Evolutionary conservation across 1,284 basidiomycete genomes (phyloP).

Genomic region (Volvariella surrecta): DNA sequence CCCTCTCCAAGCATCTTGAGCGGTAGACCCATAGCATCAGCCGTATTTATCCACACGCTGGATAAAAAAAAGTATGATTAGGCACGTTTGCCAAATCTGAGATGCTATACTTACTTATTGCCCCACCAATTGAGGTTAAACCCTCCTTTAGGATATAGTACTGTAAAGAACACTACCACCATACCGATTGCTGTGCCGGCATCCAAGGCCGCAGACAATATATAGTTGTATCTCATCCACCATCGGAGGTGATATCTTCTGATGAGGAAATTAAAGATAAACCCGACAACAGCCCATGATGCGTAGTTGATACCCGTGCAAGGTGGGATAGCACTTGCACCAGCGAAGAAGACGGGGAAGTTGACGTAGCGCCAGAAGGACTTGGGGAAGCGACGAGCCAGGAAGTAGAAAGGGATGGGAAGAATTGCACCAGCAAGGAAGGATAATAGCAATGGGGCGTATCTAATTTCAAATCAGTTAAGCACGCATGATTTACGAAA

Average conservation of each 20-base stretch:
- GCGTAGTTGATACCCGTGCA: constrained; percentile 75
- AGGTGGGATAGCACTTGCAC: constrained; percentile 61
- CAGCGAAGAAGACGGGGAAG: constrained; percentile 69
- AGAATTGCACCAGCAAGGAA: constrained; percentile 68
- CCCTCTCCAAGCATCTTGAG: constrained; percentile 33
- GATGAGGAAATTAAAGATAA: constrained; percentile 76
- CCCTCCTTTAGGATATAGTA: constrained; percentile 45
- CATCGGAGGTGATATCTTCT: constrained; percentile 74
- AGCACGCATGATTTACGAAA: too few species aligned
- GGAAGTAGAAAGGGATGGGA: constrained; percentile 77
- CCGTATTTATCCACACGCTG: constrained; percentile 49
- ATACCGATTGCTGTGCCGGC: constrained; percentile 52
- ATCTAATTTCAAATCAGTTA: too few species aligned
- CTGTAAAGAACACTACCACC: constrained; percentile 57
- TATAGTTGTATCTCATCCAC: constrained; percentile 90
- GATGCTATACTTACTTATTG: constrained; percentile 34
- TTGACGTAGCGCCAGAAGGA: constrained; percentile 76
- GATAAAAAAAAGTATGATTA: constrained; percentile 1
- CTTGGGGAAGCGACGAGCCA: constrained; percentile 69
- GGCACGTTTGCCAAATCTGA: neutral
- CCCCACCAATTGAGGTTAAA: constrained; percentile 62
- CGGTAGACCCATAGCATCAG: constrained; percentile 51
- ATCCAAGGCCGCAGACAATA: constrained; percentile 65
- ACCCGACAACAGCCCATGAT: constrained; percentile 63
- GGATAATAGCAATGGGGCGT: constrained; percentile 58